These are phyloP conservation scores for Amanita pseudoporphyria DNA, from an alignment of 768 basidiomycete genomes.

Conservation along the genomic window DNA sequence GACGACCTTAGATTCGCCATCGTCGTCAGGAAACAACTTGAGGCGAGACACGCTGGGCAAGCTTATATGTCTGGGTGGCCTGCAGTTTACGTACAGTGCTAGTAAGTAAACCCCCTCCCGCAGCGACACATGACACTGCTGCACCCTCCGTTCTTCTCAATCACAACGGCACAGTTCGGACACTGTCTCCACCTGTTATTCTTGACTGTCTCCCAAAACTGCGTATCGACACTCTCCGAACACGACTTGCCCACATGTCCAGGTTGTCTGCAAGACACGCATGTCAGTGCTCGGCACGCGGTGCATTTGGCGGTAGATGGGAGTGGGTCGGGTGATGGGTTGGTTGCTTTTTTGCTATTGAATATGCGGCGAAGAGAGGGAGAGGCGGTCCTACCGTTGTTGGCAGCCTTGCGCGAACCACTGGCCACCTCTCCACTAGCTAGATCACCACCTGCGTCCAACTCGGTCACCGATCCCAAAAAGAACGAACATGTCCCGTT, in stretches of 20 bases:
- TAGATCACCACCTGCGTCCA: background rate
- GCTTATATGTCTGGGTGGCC: no score
- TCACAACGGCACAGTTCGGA: constrained; percentile 2
- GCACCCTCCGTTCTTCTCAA: constrained; percentile 9
- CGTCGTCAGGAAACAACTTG: no score
- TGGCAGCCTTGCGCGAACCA: no score
- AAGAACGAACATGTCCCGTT: constrained; percentile 23
- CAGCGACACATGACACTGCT: constrained; percentile 5
- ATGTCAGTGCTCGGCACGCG: constrained; percentile 8
- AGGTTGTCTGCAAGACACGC: background rate
- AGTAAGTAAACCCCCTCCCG: constrained; percentile 1
- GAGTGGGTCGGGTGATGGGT: background rate
- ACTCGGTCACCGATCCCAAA: background rate
- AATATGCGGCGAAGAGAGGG: constrained; percentile 4
- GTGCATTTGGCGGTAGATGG: constrained; percentile 19
- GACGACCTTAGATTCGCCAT: background rate
- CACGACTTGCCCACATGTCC: constrained; percentile 3
- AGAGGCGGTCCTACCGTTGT: no score
- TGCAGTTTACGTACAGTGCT: constrained; percentile 21
- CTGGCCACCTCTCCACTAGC: background rate
- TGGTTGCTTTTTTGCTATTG: background rate
- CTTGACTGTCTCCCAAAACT: constrained; percentile 1
- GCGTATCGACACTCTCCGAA: background rate
- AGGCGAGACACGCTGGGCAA: no score
- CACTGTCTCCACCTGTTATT: constrained; percentile 1